These are phyloP conservation scores for Fusarium burgessii DNA, from an alignment of 2,329 filamentous ascomycete genomes.

Conservation along the genomic window DNA sequence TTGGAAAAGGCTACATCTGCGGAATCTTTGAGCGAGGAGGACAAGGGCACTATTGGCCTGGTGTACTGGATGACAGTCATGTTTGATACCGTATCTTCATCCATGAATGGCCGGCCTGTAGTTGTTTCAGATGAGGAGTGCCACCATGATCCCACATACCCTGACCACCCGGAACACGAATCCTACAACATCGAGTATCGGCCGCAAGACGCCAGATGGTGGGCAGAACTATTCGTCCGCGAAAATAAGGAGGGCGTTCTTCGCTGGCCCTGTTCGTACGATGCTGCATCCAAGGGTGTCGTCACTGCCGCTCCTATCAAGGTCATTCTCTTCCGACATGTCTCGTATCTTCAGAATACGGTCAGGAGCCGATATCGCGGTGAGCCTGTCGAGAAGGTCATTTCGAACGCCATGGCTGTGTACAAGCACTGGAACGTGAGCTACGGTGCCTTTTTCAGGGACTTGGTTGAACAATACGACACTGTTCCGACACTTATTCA, in stretches of 20 bases:
- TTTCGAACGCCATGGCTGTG: conserved; percentile 61
- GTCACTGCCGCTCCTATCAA: conserved; percentile 68
- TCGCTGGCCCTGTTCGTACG: conserved; percentile 67
- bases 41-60: conserved; percentile 63
- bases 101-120: conserved; percentile 58
- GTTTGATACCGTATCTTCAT: conserved; percentile 69
- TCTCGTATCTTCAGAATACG: conserved; percentile 66
- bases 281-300: conserved; percentile 62
- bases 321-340: conserved; percentile 67
- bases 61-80: conserved; percentile 71
- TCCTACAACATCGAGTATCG: conserved; percentile 38
- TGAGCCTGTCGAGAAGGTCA: conserved; percentile 60
- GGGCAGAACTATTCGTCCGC: conserved; percentile 52
- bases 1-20: conserved; percentile 40
- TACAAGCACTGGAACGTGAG: conserved; percentile 67
- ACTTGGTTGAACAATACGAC: conserved; percentile 63
- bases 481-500: conserved; percentile 64
- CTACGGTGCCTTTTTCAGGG: conserved; percentile 64
- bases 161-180: conserved; percentile 37
- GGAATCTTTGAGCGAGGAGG: conserved; percentile 46
- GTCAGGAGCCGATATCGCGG: conserved; percentile 55
- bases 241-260: conserved; percentile 44
- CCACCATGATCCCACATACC: conserved; percentile 51
- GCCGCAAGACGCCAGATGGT: conserved; percentile 49
- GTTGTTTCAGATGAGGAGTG: conserved; percentile 57